Percentiles rank a stretch among this genome's conserved stretches.
These are phyloP conservation scores for Crotalaria pallida DNA, from an alignment of 306 rosid species.

Conservation along the genomic window DNA sequence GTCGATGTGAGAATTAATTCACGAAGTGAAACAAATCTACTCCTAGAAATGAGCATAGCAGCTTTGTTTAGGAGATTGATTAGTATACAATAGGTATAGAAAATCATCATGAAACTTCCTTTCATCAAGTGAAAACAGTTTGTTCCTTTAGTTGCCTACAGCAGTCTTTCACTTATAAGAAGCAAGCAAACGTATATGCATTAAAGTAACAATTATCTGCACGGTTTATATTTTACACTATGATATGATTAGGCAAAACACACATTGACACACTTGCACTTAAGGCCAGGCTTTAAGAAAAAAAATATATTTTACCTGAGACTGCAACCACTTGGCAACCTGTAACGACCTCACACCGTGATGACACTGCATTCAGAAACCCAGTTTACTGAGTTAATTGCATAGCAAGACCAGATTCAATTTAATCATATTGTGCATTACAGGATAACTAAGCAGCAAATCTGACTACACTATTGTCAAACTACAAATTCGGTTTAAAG, in stretches of 20 bases:
- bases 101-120: background rate
- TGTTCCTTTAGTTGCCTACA: background rate
- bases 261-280: background rate
- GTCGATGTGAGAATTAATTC: no score
- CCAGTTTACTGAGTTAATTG: background rate
- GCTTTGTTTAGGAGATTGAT: background rate
- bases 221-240: background rate
- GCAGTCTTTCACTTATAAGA: background rate
- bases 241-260: background rate
- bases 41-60: background rate
- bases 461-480: background rate
- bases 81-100: background rate
- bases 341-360: slow-evolving; percentile 87
- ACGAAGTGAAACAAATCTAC: no score
- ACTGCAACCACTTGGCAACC: slow-evolving; percentile 81
- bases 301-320: slow-evolving; percentile 51
- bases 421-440: background rate
- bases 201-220: background rate
- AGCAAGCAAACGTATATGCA: background rate
- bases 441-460: background rate
- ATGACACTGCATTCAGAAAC: slow-evolving; percentile 74
- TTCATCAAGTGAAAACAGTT: background rate
- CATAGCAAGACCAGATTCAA: background rate
- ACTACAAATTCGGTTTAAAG: background rate
- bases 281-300: background rate